These are phyloP conservation scores for Sarocladium oryzae DNA, from an alignment of 2,329 filamentous ascomycete species.

Conservation along the genomic window DNA sequence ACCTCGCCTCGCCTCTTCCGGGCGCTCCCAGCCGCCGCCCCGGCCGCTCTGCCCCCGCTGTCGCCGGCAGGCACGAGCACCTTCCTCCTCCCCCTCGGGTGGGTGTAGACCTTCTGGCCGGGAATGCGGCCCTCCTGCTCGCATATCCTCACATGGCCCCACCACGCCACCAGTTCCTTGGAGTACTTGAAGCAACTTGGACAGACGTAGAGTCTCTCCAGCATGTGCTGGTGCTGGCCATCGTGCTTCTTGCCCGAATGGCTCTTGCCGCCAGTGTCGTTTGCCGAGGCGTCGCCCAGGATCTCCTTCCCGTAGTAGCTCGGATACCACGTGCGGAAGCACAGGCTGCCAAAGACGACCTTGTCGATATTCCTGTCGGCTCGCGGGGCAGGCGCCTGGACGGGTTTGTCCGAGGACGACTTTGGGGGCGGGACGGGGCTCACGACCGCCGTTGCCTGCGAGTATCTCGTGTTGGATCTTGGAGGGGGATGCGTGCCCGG, in stretches of 20 bases:
- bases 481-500: constrained; percentile 25
- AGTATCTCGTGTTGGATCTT: background rate
- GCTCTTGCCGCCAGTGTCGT: constrained; percentile 4
- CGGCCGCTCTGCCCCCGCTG: constrained; percentile 10
- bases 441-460: constrained; percentile 13
- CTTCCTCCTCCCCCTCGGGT: constrained; percentile 38
- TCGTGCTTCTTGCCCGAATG: constrained; percentile 12
- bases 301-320: constrained; percentile 79
- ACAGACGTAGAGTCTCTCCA: constrained; percentile 77
- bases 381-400: constrained; percentile 28
- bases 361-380: constrained; percentile 75
- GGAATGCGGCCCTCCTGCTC: constrained; percentile 45
- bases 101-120: constrained; percentile 67
- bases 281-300: constrained; percentile 38
- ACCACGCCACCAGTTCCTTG: constrained; percentile 52
- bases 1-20: constrained; percentile 33
- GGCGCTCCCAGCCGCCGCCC: constrained; percentile 20
- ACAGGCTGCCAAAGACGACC: constrained; percentile 76
- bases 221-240: constrained; percentile 32
- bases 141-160: constrained; percentile 53
- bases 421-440: constrained; percentile 30
- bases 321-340: constrained; percentile 87
- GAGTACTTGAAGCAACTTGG: constrained; percentile 93
- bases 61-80: constrained; percentile 29
- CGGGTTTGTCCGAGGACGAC: constrained; percentile 20